Percentiles rank a stretch among this genome's conserved stretches.
Evolutionary conservation across 306 rosid species (phyloP).

Genomic region (Fagus sylvatica): DNA sequence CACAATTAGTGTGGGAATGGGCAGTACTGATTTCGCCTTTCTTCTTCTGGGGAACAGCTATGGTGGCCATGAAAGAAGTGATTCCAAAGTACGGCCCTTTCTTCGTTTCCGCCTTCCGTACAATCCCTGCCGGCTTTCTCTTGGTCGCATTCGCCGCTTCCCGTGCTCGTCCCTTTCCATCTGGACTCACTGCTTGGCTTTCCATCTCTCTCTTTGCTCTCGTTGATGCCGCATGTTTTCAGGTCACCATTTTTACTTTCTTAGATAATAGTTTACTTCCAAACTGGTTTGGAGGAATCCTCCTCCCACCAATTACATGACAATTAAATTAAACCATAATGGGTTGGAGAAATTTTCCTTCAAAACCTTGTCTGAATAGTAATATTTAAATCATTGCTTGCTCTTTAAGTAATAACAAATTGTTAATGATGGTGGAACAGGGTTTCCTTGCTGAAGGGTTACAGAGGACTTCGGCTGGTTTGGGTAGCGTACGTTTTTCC

Average conservation of each 20-base stretch:
- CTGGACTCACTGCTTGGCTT: slow-evolving; percentile 78
- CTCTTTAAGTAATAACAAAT: not conserved
- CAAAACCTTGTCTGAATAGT: no score
- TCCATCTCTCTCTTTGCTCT: slow-evolving; percentile 75
- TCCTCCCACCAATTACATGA: no score
- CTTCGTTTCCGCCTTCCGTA: slow-evolving; percentile 81
- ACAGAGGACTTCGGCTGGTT: slow-evolving; percentile 87
- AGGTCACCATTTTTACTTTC: slow-evolving; percentile 30
- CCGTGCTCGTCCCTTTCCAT: slow-evolving; percentile 68
- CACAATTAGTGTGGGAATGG: slow-evolving; percentile 53
- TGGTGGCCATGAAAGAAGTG: slow-evolving; percentile 98
- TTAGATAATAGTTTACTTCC: not conserved
- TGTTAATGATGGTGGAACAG: slow-evolving; percentile 28
- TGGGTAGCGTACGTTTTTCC: slow-evolving; percentile 77
- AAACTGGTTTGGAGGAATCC: not conserved
- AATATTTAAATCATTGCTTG: not conserved
- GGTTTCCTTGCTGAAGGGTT: slow-evolving; percentile 94
- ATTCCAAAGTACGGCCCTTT: slow-evolving; percentile 80
- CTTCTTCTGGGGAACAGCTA: slow-evolving; percentile 97
- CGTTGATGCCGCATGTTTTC: slow-evolving; percentile 86
- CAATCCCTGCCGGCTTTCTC: slow-evolving; percentile 86
- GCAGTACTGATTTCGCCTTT: slow-evolving; percentile 83
- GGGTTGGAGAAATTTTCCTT: no score
- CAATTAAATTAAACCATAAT: no score
- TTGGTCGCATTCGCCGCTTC: slow-evolving; percentile 74